Percentiles rank a stretch among this genome's conserved stretches.
Conservation (phyloP, 192 early-diverging fungal species). For the Podila epigama region DNA sequence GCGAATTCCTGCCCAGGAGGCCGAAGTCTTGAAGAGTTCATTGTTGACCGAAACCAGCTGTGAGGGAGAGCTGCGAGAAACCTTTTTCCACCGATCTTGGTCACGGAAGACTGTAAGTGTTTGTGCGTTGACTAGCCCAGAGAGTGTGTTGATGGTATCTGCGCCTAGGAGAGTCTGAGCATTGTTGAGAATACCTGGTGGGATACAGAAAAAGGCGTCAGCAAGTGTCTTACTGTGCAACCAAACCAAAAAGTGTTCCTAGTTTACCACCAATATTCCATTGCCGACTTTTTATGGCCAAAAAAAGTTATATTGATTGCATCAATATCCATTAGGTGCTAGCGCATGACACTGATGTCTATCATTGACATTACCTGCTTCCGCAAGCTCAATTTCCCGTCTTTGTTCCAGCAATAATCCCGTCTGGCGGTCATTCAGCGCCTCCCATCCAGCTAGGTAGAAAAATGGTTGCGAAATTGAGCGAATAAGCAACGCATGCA, state of each 20-base stretch:
- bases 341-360: too few relatives aligned
- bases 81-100: constrained; percentile 52
- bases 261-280: background rate
- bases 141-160: constrained; percentile 26
- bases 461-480: background rate
- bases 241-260: background rate
- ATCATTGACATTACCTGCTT: constrained; percentile 25
- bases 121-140: constrained; percentile 54
- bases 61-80: constrained; percentile 15
- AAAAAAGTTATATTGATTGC: too few relatives aligned
- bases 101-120: constrained; percentile 58
- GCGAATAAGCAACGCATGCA: background rate
- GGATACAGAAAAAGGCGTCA: background rate
- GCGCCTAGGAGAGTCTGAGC: constrained; percentile 40
- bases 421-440: constrained; percentile 42
- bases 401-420: constrained; percentile 41
- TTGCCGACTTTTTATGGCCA: too few relatives aligned
- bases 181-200: constrained; percentile 41
- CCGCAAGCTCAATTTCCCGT: constrained; percentile 38
- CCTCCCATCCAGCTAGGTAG: constrained; percentile 42
- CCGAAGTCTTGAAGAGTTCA: constrained; percentile 23
- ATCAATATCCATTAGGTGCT: too few relatives aligned
- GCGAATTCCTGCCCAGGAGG: constrained; percentile 31
- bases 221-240: background rate
- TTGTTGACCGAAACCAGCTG: constrained; percentile 12